Conservation (phyloP, 2,329 filamentous ascomycete species). For the Coleophoma crateriformis region DNA sequence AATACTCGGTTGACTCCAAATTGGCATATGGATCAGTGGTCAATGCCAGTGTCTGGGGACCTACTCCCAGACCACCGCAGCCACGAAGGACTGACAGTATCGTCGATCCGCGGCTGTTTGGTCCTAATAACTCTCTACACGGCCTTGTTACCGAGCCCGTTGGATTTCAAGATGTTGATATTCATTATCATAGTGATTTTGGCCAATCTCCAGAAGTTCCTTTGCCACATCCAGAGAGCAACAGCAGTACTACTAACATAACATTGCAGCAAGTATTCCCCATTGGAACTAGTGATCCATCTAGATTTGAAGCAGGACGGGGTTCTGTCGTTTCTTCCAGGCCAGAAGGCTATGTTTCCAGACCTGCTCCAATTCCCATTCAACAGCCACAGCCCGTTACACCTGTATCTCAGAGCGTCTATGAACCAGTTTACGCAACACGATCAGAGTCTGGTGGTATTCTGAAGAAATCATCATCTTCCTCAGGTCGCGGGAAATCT, state of each 20-base stretch:
- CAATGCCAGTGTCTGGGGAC: slow-evolving; percentile 24
- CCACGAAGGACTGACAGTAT: slow-evolving; percentile 38
- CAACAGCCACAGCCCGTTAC: slow-evolving; percentile 79
- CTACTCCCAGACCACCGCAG: slow-evolving; percentile 26
- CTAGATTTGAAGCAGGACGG: slow-evolving; percentile 51
- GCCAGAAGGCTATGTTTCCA: slow-evolving; percentile 34
- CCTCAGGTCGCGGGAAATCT: slow-evolving; percentile 30
- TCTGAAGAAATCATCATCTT: slow-evolving; percentile 16
- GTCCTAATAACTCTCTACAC: slow-evolving; percentile 54
- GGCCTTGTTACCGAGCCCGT: slow-evolving; percentile 50
- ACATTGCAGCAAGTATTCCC: slow-evolving; percentile 61
- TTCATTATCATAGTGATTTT: slow-evolving; percentile 22
- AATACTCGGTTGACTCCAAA: slow-evolving; percentile 46
- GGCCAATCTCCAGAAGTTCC: slow-evolving; percentile 13
- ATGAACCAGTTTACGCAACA: slow-evolving; percentile 40
- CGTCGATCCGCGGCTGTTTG: slow-evolving; percentile 54
- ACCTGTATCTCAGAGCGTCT: slow-evolving; percentile 65
- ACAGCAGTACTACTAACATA: slow-evolving; percentile 27
- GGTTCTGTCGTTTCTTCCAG: slow-evolving; percentile 41
- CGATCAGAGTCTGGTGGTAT: slow-evolving; percentile 16
- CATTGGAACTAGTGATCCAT: slow-evolving; percentile 60
- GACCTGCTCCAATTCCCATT: slow-evolving; percentile 61
- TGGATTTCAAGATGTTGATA: slow-evolving; percentile 42
- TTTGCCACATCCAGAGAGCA: slow-evolving; percentile 24
- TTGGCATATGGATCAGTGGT: slow-evolving; percentile 51